Evolutionary conservation across 192 early-diverging fungal genomes (phyloP), one percentile per base, ranked within the genome.

Genomic region (Kickxella alabastrina): DNA sequence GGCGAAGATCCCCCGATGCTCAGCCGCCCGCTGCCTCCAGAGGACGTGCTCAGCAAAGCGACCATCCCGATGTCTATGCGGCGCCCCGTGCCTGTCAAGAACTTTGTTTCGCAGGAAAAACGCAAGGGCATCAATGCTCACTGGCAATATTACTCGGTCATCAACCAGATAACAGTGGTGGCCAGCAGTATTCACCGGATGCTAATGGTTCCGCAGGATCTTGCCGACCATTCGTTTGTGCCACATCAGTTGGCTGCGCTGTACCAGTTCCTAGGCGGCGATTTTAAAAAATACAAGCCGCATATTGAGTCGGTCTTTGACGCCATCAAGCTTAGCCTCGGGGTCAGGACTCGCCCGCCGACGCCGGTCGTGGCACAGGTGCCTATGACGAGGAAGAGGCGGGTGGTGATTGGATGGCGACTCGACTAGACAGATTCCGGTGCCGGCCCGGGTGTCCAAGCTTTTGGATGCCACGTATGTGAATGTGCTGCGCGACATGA

Each of bases 61-160:
- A 65, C 58, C 34, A 68, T 75, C 23, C 72, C 72, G n/a, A 75
- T 68, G 72, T 68, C 65, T 4, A 64, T 43, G 54, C 59, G 65
- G 17, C 60, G 66, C 12, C 60, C 65, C 0, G 60, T 59, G 18
- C 66, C 46, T 7, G 65, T 62, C 21, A 59, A 59, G 21, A 57
- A 75, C 56, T 62, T 65, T 62, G 61, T 65, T 9, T 57, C 72
- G 43, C 60, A 68, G 42, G 57, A 69, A 43, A 63, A 65, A 27
- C 72, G 62, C 51, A 57, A 48, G 51, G 72, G 72, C 5, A 75
- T 75, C 49, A 69, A 75, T 13, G 72, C 72, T 36, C 72, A 75
- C 54, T 75, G 65, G 72, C 72, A 75, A 57, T 75, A 75, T 54
- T 68, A 68, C 56, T 69, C 66, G 42, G 72, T 75, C 14, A 75